Evolutionary conservation across 768 basidiomycete species (phyloP).

Genomic region (Xerocomellus amylosporus): DNA sequence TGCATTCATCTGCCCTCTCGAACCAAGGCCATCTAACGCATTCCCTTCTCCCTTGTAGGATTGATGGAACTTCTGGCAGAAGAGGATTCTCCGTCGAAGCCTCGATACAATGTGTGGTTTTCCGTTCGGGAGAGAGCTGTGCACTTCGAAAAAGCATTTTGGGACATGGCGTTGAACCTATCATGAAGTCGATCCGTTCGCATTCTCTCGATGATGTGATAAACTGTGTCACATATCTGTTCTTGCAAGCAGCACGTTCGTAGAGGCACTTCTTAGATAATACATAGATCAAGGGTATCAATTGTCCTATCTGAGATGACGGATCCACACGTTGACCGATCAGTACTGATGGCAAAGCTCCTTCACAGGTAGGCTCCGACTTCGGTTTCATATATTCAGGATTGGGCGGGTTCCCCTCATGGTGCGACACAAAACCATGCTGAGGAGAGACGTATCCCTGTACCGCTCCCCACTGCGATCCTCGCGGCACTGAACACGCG

Average conservation of each 20-base stretch:
- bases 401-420: too few relatives aligned
- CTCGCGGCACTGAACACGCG: too few relatives aligned
- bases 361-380: too few relatives aligned
- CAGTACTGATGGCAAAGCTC: too few relatives aligned
- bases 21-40: not conserved
- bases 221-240: not conserved
- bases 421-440: too few relatives aligned
- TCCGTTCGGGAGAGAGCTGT: slow-evolving; percentile 5
- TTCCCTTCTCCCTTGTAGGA: not conserved
- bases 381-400: too few relatives aligned
- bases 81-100: not conserved
- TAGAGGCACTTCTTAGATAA: not conserved
- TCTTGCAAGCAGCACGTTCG: not conserved
- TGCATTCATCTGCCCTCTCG: too few relatives aligned
- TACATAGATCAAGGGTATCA: too few relatives aligned
- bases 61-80: not conserved
- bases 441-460: too few relatives aligned
- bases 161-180: slow-evolving; percentile 4
- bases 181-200: not conserved
- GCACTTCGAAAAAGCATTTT: slow-evolving; percentile 4
- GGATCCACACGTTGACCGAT: too few relatives aligned
- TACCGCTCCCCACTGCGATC: too few relatives aligned
- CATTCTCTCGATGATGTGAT: not conserved
- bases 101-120: slow-evolving; percentile 1
- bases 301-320: too few relatives aligned